These are phyloP conservation scores for Helichrysum umbraculigerum DNA, from an alignment of 129 eudicot genomes.

Conservation along the genomic window DNA sequence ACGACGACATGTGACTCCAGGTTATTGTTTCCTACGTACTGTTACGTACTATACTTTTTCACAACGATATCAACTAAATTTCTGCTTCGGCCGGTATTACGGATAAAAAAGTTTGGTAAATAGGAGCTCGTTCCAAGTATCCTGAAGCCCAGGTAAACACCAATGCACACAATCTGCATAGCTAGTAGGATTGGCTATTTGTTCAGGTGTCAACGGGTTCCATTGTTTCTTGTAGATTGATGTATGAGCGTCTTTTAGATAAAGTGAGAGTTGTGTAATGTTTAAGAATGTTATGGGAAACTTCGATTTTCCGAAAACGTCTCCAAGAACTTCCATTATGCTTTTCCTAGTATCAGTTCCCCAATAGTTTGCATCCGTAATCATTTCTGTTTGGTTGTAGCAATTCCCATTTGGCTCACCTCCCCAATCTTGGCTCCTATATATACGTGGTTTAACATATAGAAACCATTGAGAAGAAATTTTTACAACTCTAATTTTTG, in stretches of 20 bases:
- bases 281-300: not conserved
- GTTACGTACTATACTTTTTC: no score
- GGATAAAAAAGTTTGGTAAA: constrained; percentile 17
- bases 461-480: not conserved
- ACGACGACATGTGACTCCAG: no score
- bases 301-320: not conserved
- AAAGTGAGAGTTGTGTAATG: not conserved
- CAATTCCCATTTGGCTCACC: not conserved
- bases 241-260: not conserved
- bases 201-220: constrained; percentile 47
- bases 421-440: constrained; percentile 6
- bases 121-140: constrained; percentile 69
- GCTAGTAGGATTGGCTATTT: constrained; percentile 51
- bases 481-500: not conserved
- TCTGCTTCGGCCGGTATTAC: not conserved
- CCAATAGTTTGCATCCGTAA: not conserved
- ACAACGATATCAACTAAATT: not conserved
- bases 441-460: not conserved
- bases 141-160: constrained; percentile 76
- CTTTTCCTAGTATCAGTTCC: not conserved
- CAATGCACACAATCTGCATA: constrained; percentile 75
- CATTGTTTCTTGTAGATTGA: constrained; percentile 5
- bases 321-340: not conserved
- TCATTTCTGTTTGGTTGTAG: not conserved
- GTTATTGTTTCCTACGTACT: no score